A percentile compares a stretch with the other conserved stretches of the same genome.
Evolutionary conservation across 108 stramenopile genomes (phyloP).

Genomic region (Nitzschia palea): DNA sequence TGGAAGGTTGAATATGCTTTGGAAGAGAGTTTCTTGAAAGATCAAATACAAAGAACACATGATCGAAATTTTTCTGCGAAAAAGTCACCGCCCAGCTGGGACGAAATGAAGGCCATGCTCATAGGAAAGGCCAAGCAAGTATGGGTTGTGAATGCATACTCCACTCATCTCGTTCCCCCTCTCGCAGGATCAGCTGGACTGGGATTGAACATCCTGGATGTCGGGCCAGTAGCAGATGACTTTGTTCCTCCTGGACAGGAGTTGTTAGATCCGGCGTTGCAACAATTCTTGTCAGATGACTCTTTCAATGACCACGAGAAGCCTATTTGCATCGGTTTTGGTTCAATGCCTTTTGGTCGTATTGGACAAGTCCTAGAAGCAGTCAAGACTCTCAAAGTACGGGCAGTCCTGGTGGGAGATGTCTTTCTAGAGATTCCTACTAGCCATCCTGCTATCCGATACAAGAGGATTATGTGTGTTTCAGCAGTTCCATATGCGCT

Average conservation of each 20-base stretch:
- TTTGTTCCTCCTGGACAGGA: not conserved
- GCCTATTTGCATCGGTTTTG: slow-evolving; percentile 41
- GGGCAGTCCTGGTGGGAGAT: slow-evolving; percentile 9
- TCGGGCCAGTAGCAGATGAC: slow-evolving; percentile 26
- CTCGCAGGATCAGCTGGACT: not conserved
- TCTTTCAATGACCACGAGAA: not conserved
- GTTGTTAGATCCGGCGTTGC: not conserved
- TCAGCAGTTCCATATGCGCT: slow-evolving; percentile 17
- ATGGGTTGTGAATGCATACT: slow-evolving; percentile 27
- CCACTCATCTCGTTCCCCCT: slow-evolving; percentile 21
- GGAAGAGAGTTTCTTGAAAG: slow-evolving; percentile 17
- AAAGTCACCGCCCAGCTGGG: not conserved
- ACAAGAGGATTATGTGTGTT: not conserved
- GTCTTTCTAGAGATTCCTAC: not conserved
- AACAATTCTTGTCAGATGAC: slow-evolving; percentile 1
- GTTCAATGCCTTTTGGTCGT: slow-evolving; percentile 27
- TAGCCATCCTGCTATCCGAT: not conserved
- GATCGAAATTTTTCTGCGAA: not conserved
- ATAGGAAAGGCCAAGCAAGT: not conserved
- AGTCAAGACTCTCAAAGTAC: not conserved
- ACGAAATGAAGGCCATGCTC: slow-evolving; percentile 13
- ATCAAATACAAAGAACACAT: not conserved
- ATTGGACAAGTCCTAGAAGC: slow-evolving; percentile 14
- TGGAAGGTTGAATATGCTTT: slow-evolving; percentile 23
- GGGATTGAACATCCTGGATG: slow-evolving; percentile 16